These are phyloP conservation scores for Colletotrichum sp. DNA, from an alignment of 2,329 filamentous ascomycete genomes.

Conservation along the genomic window DNA sequence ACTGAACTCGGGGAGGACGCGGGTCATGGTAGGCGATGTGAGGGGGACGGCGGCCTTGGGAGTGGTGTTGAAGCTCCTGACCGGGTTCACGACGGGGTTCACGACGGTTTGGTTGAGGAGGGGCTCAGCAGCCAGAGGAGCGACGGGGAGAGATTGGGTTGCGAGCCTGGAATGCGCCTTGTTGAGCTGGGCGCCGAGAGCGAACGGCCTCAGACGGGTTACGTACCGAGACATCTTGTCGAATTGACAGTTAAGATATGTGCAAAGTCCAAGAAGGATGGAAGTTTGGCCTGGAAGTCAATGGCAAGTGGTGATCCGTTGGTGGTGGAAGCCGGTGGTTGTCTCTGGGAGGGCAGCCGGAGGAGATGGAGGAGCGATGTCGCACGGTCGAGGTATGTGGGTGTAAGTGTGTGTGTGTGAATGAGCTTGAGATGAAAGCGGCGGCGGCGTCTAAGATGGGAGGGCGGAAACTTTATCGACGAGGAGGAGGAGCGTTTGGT, in stretches of 20 bases:
- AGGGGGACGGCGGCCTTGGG: slow-evolving; percentile 5
- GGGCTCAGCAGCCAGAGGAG: background rate
- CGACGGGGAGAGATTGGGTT: background rate
- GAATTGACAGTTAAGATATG: background rate
- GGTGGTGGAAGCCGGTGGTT: background rate
- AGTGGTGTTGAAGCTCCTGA: slow-evolving; percentile 8
- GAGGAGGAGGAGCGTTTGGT: background rate
- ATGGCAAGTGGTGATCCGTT: background rate
- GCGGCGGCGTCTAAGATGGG: background rate
- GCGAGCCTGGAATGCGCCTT: background rate
- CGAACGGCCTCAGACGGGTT: slow-evolving; percentile 11
- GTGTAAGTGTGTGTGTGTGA: background rate
- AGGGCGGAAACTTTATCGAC: background rate
- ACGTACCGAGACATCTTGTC: slow-evolving; percentile 17
- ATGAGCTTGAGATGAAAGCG: background rate
- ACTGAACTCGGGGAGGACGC: slow-evolving; percentile 73
- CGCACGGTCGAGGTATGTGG: background rate
- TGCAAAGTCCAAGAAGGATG: background rate
- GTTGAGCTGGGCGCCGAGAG: background rate
- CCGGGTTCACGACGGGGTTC: background rate
- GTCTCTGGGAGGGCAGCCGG: background rate
- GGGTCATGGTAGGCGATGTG: slow-evolving; percentile 20
- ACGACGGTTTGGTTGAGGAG: background rate
- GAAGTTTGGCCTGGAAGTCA: background rate
- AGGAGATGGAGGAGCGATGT: background rate